Evolutionary conservation across 805 yeast species (phyloP), one percentile per base, ranked within the genome.

Genomic region (Blastobotrys mokoenaii): DNA sequence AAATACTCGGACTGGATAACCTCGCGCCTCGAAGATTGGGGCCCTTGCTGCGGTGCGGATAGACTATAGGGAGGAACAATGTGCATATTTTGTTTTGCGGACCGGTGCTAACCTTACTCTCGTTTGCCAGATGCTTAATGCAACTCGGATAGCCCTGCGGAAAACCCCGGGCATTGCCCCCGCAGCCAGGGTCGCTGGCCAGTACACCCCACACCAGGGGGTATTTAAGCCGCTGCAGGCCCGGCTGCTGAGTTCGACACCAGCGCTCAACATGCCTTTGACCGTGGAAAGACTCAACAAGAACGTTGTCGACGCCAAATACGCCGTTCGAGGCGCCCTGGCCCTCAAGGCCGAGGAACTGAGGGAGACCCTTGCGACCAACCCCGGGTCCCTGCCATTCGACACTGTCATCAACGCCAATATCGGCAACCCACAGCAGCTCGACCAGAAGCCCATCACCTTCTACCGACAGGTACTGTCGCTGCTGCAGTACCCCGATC

Each of bases 401-500:
- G 66, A 74, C 37, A 69, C 75, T 49, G 84, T 93, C 56, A 83
- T 94, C 61, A 81, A 79, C 58, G 93, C 96, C 51, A 93, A 93
- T 62, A 93, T 93, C 51, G 99, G 99, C 27, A 93, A 93, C 62
- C 99, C 99, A 1, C 99, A 93, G 66, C 97, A 90, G 63, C 72
- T 93, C 60, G 90, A 87, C 55, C 99, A 93, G 65, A 75, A 80
- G 58, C 98, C 99, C 1, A 71, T 93, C 56, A 85, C 95, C n/a
- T 93, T 93, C 70, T 89, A 87, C 66, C 76, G 99, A 57, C 95
- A 89, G 62, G 95, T 89, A 3, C 69, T 90, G 48, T 77, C 97
- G 0, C 64, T 89, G 38, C 67, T 90, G 55, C 96, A 93, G 66
- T 83, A 85, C 62, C 97, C 98, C 0, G 76, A 72, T 27, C 64